Percentiles rank a stretch among this genome's conserved stretches.
Evolutionary conservation across 148 eudicot genomes (phyloP).

Genomic region (Silene latifolia): DNA sequence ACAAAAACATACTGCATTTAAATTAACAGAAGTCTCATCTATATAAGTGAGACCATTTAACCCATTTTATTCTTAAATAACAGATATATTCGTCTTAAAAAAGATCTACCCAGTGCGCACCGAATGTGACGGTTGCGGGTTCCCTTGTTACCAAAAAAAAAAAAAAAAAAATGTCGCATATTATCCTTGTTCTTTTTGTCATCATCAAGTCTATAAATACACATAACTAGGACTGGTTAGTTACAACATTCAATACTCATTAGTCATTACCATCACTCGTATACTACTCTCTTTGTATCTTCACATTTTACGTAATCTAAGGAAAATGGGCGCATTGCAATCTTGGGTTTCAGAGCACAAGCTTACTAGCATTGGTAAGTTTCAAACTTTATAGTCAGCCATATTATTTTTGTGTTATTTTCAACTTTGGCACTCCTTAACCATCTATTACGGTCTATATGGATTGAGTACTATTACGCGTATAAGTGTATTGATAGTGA

Average conservation of each 20-base stretch:
- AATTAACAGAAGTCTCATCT: background rate
- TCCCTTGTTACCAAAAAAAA: too few relatives aligned
- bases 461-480: too few relatives aligned
- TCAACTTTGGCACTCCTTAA: too few relatives aligned
- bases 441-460: too few relatives aligned
- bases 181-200: background rate
- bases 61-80: too few relatives aligned
- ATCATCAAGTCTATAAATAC: slow-evolving; percentile 28
- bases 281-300: background rate
- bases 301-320: background rate
- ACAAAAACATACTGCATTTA: too few relatives aligned
- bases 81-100: too few relatives aligned
- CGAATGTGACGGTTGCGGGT: too few relatives aligned
- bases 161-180: background rate
- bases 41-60: background rate
- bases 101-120: background rate
- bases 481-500: background rate
- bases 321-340: slow-evolving; percentile 56
- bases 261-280: slow-evolving; percentile 6
- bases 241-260: background rate
- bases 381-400: too few relatives aligned
- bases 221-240: background rate
- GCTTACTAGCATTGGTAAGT: slow-evolving; percentile 71
- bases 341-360: slow-evolving; percentile 80
- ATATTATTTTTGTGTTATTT: too few relatives aligned